Evolutionary conservation across 164 flowering plant genomes (phyloP), one percentile per base, ranked within the genome.

Genomic region (Berberis vulgaris): DNA sequence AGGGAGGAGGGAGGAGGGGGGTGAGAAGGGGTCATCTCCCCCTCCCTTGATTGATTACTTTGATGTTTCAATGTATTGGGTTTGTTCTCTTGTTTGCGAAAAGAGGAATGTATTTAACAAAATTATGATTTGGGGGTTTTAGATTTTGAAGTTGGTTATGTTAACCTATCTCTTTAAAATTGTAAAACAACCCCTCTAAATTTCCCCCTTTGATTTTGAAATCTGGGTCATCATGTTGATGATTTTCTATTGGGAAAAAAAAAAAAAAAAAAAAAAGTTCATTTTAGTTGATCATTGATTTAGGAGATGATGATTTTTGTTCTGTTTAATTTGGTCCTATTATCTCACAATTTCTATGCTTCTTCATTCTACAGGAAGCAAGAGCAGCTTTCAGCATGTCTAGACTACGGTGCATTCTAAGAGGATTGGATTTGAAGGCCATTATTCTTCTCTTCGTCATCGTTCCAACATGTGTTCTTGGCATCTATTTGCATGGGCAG

Each of bases 401-500:
- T 0, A 85, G 94, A 79, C 57, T 85, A 44, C 81, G 85, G 9
- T 87, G 94, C 67, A 67, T 85, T 50, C 68, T 87, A 42, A 81
- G 85, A 42, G 88, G 94, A 26, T 45, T 85, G 59, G 87, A 85
- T 61, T 69, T 87, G 65, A 87, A 79, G 70, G 72, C 77, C 1
- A 74, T 39, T 45, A 59, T 88, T n/a, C 76, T 88, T 53, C 73
- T 86, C 1, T 82, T 87, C 54, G 66, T 72, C 1, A 54, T 87
- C 26, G 68, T 84, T 45, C 92, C 97, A 0, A 75, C 80, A 7
- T 80, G 73, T 50, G 45, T 83, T 42, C 66, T 84, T 10, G 82
- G 74, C 38, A 53, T 80, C 52, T 84, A 86, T 70, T 43, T 87
- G 59, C 97, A 89, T 45, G 91, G 91, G 46, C 94, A 86, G 81